A percentile compares a stretch with the other conserved stretches of the same genome.
Evolutionary conservation across 345 rosid species (phyloP).

Genomic region (Punica granatum): DNA sequence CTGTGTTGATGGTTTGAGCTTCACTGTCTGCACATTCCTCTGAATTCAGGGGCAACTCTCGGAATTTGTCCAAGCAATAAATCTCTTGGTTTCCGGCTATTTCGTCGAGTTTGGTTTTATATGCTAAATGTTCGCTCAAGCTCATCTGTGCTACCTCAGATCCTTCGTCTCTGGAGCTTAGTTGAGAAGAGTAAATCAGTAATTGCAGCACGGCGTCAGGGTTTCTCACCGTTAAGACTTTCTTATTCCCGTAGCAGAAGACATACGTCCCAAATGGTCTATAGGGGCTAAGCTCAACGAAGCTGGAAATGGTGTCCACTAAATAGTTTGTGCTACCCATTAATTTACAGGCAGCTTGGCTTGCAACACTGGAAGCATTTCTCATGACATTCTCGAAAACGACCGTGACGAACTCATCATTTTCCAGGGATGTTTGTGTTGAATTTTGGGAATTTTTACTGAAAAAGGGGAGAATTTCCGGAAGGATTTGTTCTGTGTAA

Average conservation of each 20-base stretch:
- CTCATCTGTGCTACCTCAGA: neutral
- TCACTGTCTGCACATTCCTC: conserved; percentile 13
- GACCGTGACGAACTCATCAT: neutral
- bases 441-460: neutral
- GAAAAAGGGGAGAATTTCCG: conserved; percentile 17
- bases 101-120: neutral
- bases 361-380: conserved; percentile 47
- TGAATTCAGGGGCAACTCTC: conserved; percentile 24
- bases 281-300: conserved; percentile 63
- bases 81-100: conserved; percentile 21
- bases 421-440: neutral
- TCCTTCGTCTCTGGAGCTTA: neutral
- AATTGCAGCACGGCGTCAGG: conserved; percentile 10
- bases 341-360: conserved; percentile 46
- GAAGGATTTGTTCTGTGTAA: conserved; percentile 18
- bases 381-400: conserved; percentile 42
- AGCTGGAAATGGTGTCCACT: conserved; percentile 42
- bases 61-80: conserved; percentile 23
- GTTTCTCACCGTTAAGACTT: conserved; percentile 8
- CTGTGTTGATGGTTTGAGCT: conserved; percentile 6
- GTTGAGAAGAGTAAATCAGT: conserved; percentile 8
- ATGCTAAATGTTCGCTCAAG: conserved; percentile 8
- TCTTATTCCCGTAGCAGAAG: conserved; percentile 7
- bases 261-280: conserved; percentile 16
- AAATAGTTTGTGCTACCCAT: conserved; percentile 54